phyloP scores from a whole-genome alignment of 2,329 filamentous ascomycete genomes.

The Sphaerulina musiva region DNA sequence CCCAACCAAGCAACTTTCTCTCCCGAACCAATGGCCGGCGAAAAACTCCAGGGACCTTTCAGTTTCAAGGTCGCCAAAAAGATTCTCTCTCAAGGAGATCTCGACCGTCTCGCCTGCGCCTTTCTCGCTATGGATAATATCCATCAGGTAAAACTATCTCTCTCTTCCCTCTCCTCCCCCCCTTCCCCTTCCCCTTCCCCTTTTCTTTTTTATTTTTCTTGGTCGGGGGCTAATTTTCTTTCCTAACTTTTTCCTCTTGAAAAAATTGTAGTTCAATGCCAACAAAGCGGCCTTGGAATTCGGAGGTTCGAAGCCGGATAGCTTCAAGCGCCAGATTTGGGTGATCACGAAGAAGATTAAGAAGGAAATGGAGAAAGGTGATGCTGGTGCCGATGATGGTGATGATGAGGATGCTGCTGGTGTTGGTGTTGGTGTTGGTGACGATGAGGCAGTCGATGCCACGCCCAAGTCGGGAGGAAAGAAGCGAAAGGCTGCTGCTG shows the following conservation, averaged over 20 bases:
- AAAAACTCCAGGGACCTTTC: conserved; percentile 15
- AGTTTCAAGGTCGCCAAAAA: conserved; percentile 19
- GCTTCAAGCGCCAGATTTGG: conserved; percentile 22
- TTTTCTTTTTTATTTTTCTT: too few relatives aligned
- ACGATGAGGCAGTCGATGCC: too few relatives aligned
- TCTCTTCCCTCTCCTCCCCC: background rate
- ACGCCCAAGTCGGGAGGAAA: background rate
- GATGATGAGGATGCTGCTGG: background rate
- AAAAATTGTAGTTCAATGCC: conserved; percentile 12
- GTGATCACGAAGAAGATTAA: conserved; percentile 24
- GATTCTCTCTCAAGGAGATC: conserved; percentile 15
- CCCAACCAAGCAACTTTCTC: background rate
- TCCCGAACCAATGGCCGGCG: conserved; percentile 10
- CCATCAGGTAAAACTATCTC: background rate
- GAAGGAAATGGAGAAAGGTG: conserved; percentile 9
- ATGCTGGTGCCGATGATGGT: background rate
- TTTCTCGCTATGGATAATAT: conserved; percentile 13
- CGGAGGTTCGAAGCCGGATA: conserved; percentile 16
- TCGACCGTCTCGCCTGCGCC: conserved; percentile 22
- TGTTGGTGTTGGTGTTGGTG: background rate
- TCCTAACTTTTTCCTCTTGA: too few relatives aligned
- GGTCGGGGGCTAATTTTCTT: too few relatives aligned
- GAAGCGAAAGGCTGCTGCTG: conserved; percentile 14
- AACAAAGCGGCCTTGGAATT: conserved; percentile 19
- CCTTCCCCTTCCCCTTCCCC: background rate